Conservation (phyloP, 164 flowering plant species). For the Berberis thunbergii region DNA sequence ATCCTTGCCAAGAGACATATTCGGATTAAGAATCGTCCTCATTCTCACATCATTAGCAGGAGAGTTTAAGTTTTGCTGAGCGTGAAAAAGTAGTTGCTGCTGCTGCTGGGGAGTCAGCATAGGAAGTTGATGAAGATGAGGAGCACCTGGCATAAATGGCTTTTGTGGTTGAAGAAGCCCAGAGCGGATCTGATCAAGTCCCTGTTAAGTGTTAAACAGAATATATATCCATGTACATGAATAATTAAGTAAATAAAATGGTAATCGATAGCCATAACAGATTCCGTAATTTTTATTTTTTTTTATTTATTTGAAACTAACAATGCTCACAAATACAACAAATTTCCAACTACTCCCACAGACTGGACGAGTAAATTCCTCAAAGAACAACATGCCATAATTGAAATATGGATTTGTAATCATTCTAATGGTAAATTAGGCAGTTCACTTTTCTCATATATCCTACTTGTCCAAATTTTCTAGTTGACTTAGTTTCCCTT, state of each 20-base stretch:
- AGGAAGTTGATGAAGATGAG: conserved; percentile 82
- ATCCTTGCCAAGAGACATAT: conserved; percentile 58
- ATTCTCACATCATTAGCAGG: conserved; percentile 67
- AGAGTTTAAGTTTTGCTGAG: conserved; percentile 75
- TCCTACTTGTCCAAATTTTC: too few relatives aligned
- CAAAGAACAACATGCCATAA: too few relatives aligned
- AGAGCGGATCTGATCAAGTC: conserved; percentile 69
- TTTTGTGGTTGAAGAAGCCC: conserved; percentile 90
- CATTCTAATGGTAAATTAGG: too few relatives aligned
- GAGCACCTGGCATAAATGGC: conserved; percentile 73
- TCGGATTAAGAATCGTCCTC: conserved; percentile 65
- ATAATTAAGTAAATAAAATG: not conserved
- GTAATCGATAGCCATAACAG: not conserved
- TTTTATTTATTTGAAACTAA: too few relatives aligned
- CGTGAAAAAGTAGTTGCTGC: conserved; percentile 65
- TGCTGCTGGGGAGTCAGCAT: conserved; percentile 86
- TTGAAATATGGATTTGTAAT: too few relatives aligned
- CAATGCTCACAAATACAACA: too few relatives aligned
- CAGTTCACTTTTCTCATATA: too few relatives aligned
- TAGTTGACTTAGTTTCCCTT: too few relatives aligned
- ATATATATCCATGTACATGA: not conserved
- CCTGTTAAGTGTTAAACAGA: conserved; percentile 26
- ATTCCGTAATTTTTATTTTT: too few relatives aligned
- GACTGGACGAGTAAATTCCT: too few relatives aligned
- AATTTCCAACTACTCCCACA: too few relatives aligned